These are phyloP conservation scores for Aspergillus bridgeri DNA, from an alignment of 495 filamentous ascomycete species.

Conservation along the genomic window DNA sequence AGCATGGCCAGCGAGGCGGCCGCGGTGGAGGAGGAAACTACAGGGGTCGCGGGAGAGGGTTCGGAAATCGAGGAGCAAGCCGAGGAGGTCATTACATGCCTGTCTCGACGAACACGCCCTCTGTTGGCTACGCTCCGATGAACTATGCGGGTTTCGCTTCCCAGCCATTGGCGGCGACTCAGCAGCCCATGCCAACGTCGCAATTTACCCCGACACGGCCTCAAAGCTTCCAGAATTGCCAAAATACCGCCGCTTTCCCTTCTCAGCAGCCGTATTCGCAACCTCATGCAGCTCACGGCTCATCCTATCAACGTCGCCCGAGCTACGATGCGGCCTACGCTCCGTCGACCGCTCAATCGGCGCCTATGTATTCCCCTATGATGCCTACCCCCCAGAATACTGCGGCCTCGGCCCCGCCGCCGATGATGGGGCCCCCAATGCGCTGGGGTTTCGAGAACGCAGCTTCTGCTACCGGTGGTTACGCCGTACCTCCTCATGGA, in stretches of 20 bases:
- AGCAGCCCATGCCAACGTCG: constrained; percentile 25
- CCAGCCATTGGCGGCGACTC: constrained; percentile 24
- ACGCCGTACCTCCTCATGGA: constrained; percentile 19
- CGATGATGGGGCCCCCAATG: constrained; percentile 56
- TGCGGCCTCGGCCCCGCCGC: constrained; percentile 34
- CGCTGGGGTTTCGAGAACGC: constrained; percentile 54
- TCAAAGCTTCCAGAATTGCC: constrained; percentile 24
- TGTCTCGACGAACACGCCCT: constrained; percentile 19
- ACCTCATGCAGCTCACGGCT: constrained; percentile 20
- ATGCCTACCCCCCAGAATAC: constrained; percentile 24
- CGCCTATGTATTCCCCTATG: constrained; percentile 25
- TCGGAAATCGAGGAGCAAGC: constrained; percentile 43
- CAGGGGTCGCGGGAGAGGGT: constrained; percentile 42
- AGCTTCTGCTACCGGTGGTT: constrained; percentile 18
- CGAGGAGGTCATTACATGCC: constrained; percentile 49
- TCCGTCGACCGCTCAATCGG: constrained; percentile 20
- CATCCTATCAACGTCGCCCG: constrained; percentile 27
- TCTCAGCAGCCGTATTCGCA: constrained; percentile 28
- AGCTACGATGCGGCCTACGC: constrained; percentile 31
- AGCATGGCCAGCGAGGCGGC: constrained; percentile 31
- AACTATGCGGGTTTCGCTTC: constrained; percentile 32
- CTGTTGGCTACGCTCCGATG: constrained; percentile 29
- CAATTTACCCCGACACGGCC: constrained; percentile 27
- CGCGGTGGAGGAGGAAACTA: constrained; percentile 30
- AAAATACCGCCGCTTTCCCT: constrained; percentile 21